Evolutionary conservation across 2,329 filamentous ascomycete species (phyloP).

Genomic region (Cylindrodendrum hubeiense): DNA sequence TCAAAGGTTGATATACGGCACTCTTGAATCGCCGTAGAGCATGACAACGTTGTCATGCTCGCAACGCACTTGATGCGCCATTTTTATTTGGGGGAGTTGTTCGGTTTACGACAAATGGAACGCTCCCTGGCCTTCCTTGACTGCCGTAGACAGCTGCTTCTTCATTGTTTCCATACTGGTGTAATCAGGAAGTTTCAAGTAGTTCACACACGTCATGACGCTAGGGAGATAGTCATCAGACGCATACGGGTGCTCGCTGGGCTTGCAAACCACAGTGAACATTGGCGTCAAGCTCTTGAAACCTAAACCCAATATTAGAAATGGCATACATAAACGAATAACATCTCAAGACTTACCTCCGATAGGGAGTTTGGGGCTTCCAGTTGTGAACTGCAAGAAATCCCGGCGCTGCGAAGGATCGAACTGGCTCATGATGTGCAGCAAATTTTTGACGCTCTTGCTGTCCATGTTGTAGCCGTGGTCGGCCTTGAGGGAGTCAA

Average conservation of each 20-base stretch:
- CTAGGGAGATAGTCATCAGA: conserved; percentile 99
- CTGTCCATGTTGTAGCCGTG: conserved; percentile 99
- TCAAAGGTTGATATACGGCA: neutral
- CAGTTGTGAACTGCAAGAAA: conserved; percentile 97
- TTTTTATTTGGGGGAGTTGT: neutral
- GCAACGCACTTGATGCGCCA: neutral
- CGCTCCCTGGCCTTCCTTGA: conserved; percentile 95
- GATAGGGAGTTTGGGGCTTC: conserved; percentile 97
- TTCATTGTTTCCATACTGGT: conserved; percentile 81
- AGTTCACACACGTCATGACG: conserved; percentile 99
- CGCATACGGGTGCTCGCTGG: conserved; percentile 92
- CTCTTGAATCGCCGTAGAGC: neutral
- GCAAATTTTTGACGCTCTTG: conserved; percentile 90
- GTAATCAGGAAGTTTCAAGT: conserved; percentile 97
- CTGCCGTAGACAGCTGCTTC: conserved; percentile 84
- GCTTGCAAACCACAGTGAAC: conserved; percentile 99
- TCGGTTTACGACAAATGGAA: conserved; percentile 86
- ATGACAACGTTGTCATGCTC: neutral
- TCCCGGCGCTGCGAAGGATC: conserved; percentile 81
- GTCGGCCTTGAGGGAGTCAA: conserved; percentile 98
- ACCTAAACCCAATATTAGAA: conserved; percentile 66
- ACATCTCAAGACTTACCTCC: conserved; percentile 76
- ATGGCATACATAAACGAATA: neutral
- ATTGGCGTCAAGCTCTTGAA: conserved; percentile 98
- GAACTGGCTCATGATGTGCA: conserved; percentile 95